Conservation (phyloP, 23 red algal species). For the Gracilaria gracilis region DNA sequence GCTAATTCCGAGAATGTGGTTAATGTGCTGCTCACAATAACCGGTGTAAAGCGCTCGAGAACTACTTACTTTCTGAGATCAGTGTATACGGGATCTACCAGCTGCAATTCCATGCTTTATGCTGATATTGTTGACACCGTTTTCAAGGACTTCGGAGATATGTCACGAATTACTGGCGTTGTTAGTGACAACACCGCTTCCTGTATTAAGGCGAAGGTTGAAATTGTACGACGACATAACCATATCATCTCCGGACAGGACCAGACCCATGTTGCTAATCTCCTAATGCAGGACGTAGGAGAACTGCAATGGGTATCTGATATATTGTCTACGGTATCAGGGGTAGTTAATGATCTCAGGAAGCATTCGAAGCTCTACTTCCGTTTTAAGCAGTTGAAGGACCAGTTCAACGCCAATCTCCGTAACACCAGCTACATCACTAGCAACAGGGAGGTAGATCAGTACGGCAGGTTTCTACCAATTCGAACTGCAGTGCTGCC, state of each 20-base stretch:
- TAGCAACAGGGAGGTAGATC: neutral
- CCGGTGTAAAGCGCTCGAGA: neutral
- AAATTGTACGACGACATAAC: neutral
- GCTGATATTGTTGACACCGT: neutral
- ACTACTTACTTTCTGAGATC: neutral
- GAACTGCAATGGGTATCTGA: neutral
- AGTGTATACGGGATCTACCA: neutral
- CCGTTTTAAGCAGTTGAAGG: neutral
- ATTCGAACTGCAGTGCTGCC: neutral
- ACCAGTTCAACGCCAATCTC: neutral
- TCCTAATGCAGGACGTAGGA: neutral
- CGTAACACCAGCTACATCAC: neutral
- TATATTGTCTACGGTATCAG: neutral
- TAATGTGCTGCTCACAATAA: neutral
- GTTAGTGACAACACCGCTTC: neutral
- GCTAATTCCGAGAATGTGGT: neutral
- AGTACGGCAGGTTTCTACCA: neutral
- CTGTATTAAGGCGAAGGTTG: neutral
- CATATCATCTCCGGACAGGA: neutral
- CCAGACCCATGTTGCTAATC: slow-evolving; percentile 16
- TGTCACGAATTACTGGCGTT: neutral
- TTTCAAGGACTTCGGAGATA: neutral
- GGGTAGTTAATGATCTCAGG: neutral
- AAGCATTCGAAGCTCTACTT: neutral
- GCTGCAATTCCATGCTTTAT: neutral